phyloP scores from a whole-genome alignment of 2,329 filamentous ascomycete genomes.

The Pseudogymnoascus pannorum region DNA sequence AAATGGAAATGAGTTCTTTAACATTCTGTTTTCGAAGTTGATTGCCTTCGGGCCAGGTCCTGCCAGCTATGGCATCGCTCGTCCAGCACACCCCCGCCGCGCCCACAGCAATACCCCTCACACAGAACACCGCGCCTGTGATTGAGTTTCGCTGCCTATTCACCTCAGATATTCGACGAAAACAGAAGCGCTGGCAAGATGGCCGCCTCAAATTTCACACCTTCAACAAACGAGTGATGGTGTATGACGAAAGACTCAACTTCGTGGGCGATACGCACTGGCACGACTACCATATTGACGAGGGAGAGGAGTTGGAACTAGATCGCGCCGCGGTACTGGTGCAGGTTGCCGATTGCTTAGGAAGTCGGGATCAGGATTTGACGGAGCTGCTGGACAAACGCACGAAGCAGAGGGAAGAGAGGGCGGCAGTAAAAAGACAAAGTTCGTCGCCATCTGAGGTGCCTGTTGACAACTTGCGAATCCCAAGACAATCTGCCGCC shows the following conservation, averaged over 20 bases:
- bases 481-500: slow-evolving; percentile 32
- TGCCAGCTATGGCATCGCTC: background rate
- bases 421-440: slow-evolving; percentile 31
- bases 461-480: slow-evolving; percentile 22
- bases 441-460: slow-evolving; percentile 26
- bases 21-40: background rate
- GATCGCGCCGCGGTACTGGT: slow-evolving; percentile 71
- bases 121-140: slow-evolving; percentile 60
- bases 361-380: slow-evolving; percentile 68
- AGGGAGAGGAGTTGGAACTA: slow-evolving; percentile 75
- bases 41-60: background rate
- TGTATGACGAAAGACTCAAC: slow-evolving; percentile 74
- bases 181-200: slow-evolving; percentile 92
- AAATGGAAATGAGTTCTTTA: background rate
- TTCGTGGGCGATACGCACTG: slow-evolving; percentile 82
- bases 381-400: slow-evolving; percentile 67
- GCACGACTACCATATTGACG: slow-evolving; percentile 60
- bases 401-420: slow-evolving; percentile 46
- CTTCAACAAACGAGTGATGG: slow-evolving; percentile 87
- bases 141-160: slow-evolving; percentile 80
- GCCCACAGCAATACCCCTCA: slow-evolving; percentile 10
- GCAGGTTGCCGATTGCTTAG: slow-evolving; percentile 71
- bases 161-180: slow-evolving; percentile 75
- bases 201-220: slow-evolving; percentile 79
- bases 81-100: background rate